Conservation (phyloP, 495 filamentous ascomycete genomes). For the Penicillium canariense region DNA sequence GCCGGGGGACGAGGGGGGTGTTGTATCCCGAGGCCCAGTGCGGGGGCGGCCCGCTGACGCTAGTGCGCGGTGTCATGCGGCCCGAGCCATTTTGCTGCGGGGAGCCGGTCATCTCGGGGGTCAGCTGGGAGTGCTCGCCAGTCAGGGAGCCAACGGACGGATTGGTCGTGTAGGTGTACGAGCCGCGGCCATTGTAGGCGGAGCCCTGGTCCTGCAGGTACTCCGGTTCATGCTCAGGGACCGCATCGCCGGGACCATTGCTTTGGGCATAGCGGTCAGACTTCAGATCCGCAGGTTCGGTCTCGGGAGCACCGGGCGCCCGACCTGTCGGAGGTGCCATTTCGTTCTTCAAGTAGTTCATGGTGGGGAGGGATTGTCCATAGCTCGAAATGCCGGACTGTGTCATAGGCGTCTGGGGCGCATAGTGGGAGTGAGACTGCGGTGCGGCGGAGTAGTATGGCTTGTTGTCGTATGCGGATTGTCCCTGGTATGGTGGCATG, state of each 20-base stretch:
- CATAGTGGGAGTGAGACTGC: conserved; percentile 66
- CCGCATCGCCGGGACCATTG: conserved; percentile 63
- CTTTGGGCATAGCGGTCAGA: conserved; percentile 54
- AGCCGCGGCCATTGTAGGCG: conserved; percentile 64
- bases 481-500: conserved; percentile 71
- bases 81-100: conserved; percentile 87
- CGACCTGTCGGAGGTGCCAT: conserved; percentile 84
- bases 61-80: conserved; percentile 81
- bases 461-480: conserved; percentile 72
- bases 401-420: conserved; percentile 57
- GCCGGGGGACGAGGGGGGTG: conserved; percentile 74
- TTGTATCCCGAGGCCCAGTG: conserved; percentile 79
- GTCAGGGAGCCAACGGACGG: conserved; percentile 61
- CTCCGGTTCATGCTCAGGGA: conserved; percentile 75
- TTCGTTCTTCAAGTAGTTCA: conserved; percentile 78
- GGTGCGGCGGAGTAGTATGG: conserved; percentile 79
- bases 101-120: conserved; percentile 82
- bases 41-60: conserved; percentile 55
- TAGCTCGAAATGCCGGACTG: conserved; percentile 72
- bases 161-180: conserved; percentile 72
- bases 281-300: conserved; percentile 69
- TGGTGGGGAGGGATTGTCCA: conserved; percentile 51
- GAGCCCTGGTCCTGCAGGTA: conserved; percentile 71
- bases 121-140: conserved; percentile 76
- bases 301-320: conserved; percentile 48